Conservation (phyloP, 192 early-diverging fungal species). For the Coemansia sp. region DNA sequence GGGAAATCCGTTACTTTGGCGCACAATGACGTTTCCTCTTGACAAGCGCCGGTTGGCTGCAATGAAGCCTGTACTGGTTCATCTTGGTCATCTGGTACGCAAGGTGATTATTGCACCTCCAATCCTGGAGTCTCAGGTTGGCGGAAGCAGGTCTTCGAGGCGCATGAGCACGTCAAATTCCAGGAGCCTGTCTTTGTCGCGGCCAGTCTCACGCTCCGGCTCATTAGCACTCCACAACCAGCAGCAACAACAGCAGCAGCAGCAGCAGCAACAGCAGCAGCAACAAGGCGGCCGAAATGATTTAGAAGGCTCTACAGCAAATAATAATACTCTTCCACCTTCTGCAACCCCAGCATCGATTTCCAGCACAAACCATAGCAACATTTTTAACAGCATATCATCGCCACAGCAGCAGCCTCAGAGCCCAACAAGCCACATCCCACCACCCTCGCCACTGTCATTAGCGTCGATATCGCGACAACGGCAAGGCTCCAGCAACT, state of each 20-base stretch:
- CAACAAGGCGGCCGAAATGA: neutral
- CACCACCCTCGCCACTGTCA: conserved; percentile 41
- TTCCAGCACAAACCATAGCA: conserved; percentile 21
- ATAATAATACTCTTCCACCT: neutral
- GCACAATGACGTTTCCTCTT: conserved; percentile 51
- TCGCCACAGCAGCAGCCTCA: conserved; percentile 23
- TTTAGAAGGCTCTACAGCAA: conserved; percentile 3
- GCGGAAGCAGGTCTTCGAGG: conserved; percentile 29
- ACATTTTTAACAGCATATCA: conserved; percentile 24
- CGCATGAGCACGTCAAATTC: conserved; percentile 46
- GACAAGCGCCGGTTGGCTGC: conserved; percentile 52
- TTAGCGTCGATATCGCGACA: conserved; percentile 21
- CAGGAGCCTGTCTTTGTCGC: conserved; percentile 45
- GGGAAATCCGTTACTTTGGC: conserved; percentile 51
- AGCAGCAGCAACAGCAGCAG: conserved; percentile 12
- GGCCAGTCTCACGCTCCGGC: conserved; percentile 38
- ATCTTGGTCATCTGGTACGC: conserved; percentile 46
- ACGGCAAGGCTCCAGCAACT: conserved; percentile 11
- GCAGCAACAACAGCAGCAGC: conserved; percentile 24
- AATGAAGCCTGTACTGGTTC: conserved; percentile 43
- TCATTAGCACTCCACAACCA: conserved; percentile 26
- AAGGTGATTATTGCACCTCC: conserved; percentile 51
- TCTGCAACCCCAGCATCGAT: conserved; percentile 7
- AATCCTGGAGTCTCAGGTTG: conserved; percentile 28
- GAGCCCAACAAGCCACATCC: conserved; percentile 14